phyloP scores from a whole-genome alignment of 2,329 filamentous ascomycete genomes.

The Xylariales sp. region DNA sequence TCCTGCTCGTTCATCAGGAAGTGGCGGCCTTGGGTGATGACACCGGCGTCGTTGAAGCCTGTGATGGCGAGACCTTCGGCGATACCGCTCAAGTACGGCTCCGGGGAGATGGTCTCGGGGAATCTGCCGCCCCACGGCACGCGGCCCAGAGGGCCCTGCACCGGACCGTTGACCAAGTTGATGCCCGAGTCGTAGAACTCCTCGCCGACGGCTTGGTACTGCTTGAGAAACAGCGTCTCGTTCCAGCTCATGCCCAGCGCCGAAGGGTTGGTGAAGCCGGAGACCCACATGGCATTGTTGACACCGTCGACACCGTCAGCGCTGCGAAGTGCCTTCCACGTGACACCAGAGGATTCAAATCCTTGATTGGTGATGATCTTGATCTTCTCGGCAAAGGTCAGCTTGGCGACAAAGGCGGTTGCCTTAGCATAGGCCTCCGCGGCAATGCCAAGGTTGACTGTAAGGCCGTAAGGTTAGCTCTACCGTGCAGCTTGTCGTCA shows the following conservation, averaged over 20 bases:
- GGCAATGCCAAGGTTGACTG: slow-evolving; percentile 3
- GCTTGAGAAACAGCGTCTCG: slow-evolving; percentile 9
- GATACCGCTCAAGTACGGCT: slow-evolving; percentile 5
- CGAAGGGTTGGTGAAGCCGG: slow-evolving; percentile 11
- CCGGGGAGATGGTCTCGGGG: slow-evolving; percentile 2
- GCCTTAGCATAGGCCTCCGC: slow-evolving; percentile 2
- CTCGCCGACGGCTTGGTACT: slow-evolving; percentile 11
- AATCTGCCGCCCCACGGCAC: slow-evolving; percentile 2
- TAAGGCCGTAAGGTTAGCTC: neutral
- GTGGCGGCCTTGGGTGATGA: slow-evolving; percentile 2
- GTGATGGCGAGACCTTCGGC: neutral
- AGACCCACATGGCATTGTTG: slow-evolving; percentile 13
- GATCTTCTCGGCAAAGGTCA: slow-evolving; percentile 1
- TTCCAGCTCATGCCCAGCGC: slow-evolving; percentile 16
- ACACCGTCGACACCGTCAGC: slow-evolving; percentile 14
- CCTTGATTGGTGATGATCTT: slow-evolving; percentile 3
- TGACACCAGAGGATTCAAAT: neutral
- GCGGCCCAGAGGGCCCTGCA: slow-evolving; percentile 9
- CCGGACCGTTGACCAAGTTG: slow-evolving; percentile 12
- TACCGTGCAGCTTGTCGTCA: too few species aligned
- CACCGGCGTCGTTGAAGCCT: slow-evolving; percentile 2
- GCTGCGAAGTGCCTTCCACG: slow-evolving; percentile 3
- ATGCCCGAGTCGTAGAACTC: slow-evolving; percentile 13
- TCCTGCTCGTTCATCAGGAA: slow-evolving; percentile 5
- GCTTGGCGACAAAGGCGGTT: neutral